phyloP scores from a whole-genome alignment of 495 filamentous ascomycete species.

The Aspergillus heteromorphus region DNA sequence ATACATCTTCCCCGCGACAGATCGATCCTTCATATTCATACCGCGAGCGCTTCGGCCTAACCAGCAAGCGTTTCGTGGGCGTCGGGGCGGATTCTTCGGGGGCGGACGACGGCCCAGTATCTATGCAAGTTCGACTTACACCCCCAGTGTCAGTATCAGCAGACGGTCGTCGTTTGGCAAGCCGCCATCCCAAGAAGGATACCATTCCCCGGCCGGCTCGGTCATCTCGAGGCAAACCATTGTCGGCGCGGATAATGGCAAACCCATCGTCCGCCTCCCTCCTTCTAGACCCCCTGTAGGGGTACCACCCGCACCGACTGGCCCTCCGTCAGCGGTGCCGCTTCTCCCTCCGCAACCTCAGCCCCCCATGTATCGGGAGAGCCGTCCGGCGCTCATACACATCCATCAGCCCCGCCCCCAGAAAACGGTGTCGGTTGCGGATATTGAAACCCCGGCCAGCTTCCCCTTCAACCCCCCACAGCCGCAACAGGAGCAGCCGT shows the following conservation, averaged over 20 bases:
- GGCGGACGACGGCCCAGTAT: conserved; percentile 73
- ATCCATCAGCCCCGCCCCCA: conserved; percentile 97
- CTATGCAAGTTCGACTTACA: conserved; percentile 77
- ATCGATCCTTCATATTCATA: conserved; percentile 97
- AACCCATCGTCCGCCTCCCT: conserved; percentile 84
- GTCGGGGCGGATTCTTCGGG: conserved; percentile 63
- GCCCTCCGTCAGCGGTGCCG: conserved; percentile 12
- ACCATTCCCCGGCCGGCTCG: conserved; percentile 75
- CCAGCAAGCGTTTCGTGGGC: conserved; percentile 70
- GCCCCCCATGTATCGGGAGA: conserved; percentile 74
- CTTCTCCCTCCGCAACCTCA: conserved; percentile 42
- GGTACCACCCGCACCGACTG: conserved; percentile 22
- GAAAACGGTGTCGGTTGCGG: conserved; percentile 88
- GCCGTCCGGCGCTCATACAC: conserved; percentile 65
- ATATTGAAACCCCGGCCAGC: conserved; percentile 81
- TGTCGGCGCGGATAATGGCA: conserved; percentile 50
- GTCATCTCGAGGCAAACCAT: conserved; percentile 61
- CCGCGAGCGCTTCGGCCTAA: conserved; percentile 89
- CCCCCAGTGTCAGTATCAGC: conserved; percentile 88
- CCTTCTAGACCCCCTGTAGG: conserved; percentile 47
- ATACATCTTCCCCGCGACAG: conserved; percentile 84
- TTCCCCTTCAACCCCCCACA: conserved; percentile 66
- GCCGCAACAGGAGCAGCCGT: conserved; percentile 72
- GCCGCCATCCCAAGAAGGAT: conserved; percentile 64
- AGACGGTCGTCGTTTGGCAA: conserved; percentile 82